Percentiles rank a stretch among this genome's conserved stretches.
Conservation (phyloP, 2,329 filamentous ascomycete species). For the Calycina herbarum region DNA sequence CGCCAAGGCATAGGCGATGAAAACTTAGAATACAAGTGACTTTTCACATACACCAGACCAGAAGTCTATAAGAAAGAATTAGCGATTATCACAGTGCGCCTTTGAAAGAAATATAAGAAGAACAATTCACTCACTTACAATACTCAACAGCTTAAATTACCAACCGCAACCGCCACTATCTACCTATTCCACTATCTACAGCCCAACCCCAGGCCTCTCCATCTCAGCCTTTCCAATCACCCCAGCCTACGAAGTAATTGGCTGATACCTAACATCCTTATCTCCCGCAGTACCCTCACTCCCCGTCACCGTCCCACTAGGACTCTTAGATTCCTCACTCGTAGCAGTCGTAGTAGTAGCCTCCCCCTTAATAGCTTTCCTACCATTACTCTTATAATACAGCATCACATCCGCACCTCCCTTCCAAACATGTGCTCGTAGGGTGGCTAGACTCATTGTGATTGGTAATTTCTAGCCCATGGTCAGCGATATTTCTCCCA, state of each 20-base stretch:
- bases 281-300: background rate
- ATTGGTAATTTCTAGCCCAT: constrained; percentile 56
- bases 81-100: no score
- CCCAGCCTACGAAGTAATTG: background rate
- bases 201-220: background rate
- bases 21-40: no score
- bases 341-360: background rate
- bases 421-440: constrained; percentile 91
- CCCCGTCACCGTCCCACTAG: background rate
- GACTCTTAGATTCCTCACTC: background rate
- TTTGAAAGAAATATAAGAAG: no score
- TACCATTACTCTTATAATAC: constrained; percentile 90
- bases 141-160: no score
- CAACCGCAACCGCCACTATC: background rate
- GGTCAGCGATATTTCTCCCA: constrained; percentile 13
- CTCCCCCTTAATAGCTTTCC: constrained; percentile 37
- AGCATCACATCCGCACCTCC: constrained; percentile 90
- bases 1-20: no score
- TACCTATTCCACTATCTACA: background rate
- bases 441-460: constrained; percentile 89
- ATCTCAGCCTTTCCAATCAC: background rate
- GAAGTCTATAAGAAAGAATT: no score
- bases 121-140: no score
- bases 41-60: no score
- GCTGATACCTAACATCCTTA: background rate